phyloP scores from a whole-genome alignment of 2,329 filamentous ascomycete genomes.

The Paecilomyces formosus region DNA sequence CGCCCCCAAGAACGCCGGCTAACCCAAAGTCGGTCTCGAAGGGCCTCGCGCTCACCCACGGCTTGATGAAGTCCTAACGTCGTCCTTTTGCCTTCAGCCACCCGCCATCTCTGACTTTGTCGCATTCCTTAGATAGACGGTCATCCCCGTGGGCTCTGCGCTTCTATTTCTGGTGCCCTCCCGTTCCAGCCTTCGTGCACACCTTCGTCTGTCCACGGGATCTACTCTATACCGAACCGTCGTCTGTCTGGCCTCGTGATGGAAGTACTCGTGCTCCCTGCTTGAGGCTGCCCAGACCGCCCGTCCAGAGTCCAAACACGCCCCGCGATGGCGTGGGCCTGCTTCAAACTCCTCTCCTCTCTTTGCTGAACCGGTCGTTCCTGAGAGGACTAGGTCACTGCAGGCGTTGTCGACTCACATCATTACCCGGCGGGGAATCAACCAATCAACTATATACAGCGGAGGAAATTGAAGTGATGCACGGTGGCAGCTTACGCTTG shows the following conservation, averaged over 20 bases:
- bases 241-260: slow-evolving; percentile 7
- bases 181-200: background rate
- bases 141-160: background rate
- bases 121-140: background rate
- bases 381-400: background rate
- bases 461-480: background rate
- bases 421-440: background rate
- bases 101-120: background rate
- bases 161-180: background rate
- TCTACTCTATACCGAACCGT: background rate
- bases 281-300: background rate
- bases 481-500: background rate
- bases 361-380: background rate
- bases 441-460: background rate
- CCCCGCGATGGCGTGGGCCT: slow-evolving; percentile 3
- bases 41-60: background rate
- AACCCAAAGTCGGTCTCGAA: background rate
- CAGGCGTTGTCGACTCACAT: background rate
- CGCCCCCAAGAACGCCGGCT: background rate
- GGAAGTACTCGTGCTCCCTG: background rate
- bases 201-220: background rate
- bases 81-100: background rate
- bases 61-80: background rate
- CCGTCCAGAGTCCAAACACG: background rate
- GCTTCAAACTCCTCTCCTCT: background rate